Conservation (phyloP, 2,329 filamentous ascomycete genomes). For the Clarireedia homoeocarpa region DNA sequence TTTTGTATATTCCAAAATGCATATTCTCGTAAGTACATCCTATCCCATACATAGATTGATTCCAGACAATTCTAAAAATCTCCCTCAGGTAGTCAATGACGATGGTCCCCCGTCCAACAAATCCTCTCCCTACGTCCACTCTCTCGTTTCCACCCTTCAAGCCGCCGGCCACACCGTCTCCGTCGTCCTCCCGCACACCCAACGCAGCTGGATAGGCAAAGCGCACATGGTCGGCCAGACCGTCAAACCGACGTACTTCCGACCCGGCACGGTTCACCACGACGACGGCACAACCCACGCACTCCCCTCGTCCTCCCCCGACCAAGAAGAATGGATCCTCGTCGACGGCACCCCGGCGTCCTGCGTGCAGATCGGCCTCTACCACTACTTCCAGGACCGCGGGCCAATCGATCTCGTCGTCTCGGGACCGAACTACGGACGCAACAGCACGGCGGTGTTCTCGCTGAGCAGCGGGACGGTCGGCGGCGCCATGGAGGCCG, state of each 20-base stretch:
- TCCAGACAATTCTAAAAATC: background rate
- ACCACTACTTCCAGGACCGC: constrained; percentile 68
- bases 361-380: constrained; percentile 74
- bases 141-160: constrained; percentile 62
- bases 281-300: constrained; percentile 62
- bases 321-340: constrained; percentile 70
- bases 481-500: constrained; percentile 70
- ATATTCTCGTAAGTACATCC: constrained; percentile 39
- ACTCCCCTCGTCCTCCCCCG: constrained; percentile 42
- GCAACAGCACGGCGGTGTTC: constrained; percentile 76
- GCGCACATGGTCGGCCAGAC: constrained; percentile 91
- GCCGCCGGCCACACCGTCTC: constrained; percentile 77
- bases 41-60: background rate
- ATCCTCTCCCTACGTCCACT: constrained; percentile 75
- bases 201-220: constrained; percentile 97
- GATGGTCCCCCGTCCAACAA: constrained; percentile 72
- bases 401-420: constrained; percentile 70
- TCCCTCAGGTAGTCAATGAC: constrained; percentile 56
- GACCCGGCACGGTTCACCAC: constrained; percentile 51
- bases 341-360: constrained; percentile 75
- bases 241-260: constrained; percentile 78
- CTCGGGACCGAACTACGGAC: constrained; percentile 74
- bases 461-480: constrained; percentile 70
- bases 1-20: constrained; percentile 31
- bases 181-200: constrained; percentile 81